Evolutionary conservation across 2,329 filamentous ascomycete species (phyloP).

Genomic region (Diaporthe nobilis): DNA sequence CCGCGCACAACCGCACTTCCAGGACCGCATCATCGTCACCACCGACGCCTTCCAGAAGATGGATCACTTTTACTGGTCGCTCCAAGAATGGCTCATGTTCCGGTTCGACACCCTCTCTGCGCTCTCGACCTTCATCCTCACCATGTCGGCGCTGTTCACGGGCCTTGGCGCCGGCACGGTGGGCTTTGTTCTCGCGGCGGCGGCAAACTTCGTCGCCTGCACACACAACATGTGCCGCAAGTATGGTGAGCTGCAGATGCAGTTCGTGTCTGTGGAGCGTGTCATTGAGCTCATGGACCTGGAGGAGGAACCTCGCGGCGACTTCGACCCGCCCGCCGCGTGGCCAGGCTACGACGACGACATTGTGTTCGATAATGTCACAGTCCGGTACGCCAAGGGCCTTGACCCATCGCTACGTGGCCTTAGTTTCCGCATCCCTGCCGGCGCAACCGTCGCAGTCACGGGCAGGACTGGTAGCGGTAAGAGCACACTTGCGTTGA

Average conservation of each 20-base stretch:
- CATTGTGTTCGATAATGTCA: conserved; percentile 82
- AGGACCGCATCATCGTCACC: conserved; percentile 82
- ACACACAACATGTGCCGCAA: conserved; percentile 83
- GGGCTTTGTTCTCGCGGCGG: conserved; percentile 85
- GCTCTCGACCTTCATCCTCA: conserved; percentile 79
- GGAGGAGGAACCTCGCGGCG: conserved; percentile 79
- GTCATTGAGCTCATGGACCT: conserved; percentile 86
- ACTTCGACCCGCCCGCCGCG: conserved; percentile 76
- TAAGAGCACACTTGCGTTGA: conserved; percentile 82
- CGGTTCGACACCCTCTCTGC: conserved; percentile 83
- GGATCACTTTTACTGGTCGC: conserved; percentile 95
- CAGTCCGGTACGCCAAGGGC: conserved; percentile 83
- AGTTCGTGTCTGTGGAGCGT: conserved; percentile 91
- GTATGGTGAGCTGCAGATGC: conserved; percentile 90
- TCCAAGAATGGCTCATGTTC: conserved; percentile 88
- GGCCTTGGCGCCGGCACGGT: conserved; percentile 83
- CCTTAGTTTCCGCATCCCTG: conserved; percentile 80
- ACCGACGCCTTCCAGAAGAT: conserved; percentile 94
- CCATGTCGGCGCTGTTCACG: conserved; percentile 80
- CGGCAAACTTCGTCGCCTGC: conserved; percentile 76
- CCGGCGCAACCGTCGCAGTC: conserved; percentile 73
- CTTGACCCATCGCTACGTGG: conserved; percentile 80
- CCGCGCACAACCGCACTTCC: conserved; percentile 82
- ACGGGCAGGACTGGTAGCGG: conserved; percentile 89
- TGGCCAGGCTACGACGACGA: conserved; percentile 83